phyloP scores from a whole-genome alignment of 768 basidiomycete species.

The Cystofilobasidium ferigula region DNA sequence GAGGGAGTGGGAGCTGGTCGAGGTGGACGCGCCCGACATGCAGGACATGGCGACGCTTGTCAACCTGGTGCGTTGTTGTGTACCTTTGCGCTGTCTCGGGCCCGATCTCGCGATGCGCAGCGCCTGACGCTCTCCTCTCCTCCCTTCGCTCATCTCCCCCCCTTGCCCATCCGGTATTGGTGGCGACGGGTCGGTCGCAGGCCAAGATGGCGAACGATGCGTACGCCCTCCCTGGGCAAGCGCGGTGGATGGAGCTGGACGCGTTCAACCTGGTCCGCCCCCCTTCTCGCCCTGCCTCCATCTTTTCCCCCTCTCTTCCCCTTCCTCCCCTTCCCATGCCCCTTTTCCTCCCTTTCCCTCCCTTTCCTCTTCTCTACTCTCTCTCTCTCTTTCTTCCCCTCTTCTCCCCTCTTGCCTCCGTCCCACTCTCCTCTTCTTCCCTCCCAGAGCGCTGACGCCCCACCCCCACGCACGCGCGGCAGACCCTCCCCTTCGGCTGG shows the following conservation, averaged over 20 bases:
- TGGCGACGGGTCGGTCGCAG: neutral
- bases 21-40: slow-evolving; percentile 12
- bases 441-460: no score
- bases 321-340: neutral
- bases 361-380: neutral
- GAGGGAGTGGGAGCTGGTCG: neutral
- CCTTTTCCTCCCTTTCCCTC: neutral
- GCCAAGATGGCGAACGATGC: slow-evolving; percentile 26
- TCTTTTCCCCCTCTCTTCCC: neutral
- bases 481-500: slow-evolving; percentile 24
- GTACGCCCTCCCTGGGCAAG: slow-evolving; percentile 13
- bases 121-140: neutral
- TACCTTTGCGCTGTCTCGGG: neutral
- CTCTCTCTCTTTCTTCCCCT: neutral
- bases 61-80: slow-evolving; percentile 1
- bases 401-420: neutral
- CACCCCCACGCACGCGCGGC: no score
- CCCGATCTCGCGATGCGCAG: neutral
- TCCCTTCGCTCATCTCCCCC: no score
- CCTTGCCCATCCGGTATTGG: no score
- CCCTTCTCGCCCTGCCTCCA: no score
- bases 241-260: slow-evolving; percentile 25
- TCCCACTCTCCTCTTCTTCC: neutral
- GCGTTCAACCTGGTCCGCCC: slow-evolving; percentile 13
- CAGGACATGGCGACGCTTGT: slow-evolving; percentile 15